Evolutionary conservation across 1,139 yeast genomes (phyloP), one percentile per base, ranked within the genome.

Genomic region (Debaryomyces sp.): DNA sequence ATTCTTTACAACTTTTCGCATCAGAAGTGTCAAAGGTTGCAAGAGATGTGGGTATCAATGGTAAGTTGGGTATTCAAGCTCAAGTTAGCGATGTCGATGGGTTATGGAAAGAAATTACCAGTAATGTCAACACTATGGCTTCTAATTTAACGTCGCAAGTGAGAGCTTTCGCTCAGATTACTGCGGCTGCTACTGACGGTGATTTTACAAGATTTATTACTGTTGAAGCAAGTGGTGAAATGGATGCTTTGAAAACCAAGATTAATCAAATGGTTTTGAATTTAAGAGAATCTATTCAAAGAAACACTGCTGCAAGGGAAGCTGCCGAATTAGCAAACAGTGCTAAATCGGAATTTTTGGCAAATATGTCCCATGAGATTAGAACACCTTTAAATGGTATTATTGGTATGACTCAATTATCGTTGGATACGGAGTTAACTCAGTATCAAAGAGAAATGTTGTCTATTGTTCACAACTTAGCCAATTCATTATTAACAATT

Each of bases 101-200:
- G 5, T 73, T 89, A 52, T 89, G 96, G 96, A 89, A 87, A 62
- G 96, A 89, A 63, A 89, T 89, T 61, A 89, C 96, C 30, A 87
- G 95, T n/a, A 89, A 89, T 68, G 96, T 89, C 56, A 89, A 89
- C 64, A 89, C 95, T 26, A 89, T 89, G 96, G 96, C 96, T 47
- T 85, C 94, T 22, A 89, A 89, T 64, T 81, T 89, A 64, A 89
- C 96, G 0, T 86, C 96, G 1, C 96, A 89, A 71, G 96, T 89
- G 62, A 83, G 96, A 70, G 96, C 96, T 0, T 89, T 89, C 72
- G 96, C 96, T 38, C 96, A 89, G 64, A 89, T 89, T 60, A 89
- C 96, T 0, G 96, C 95, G 24, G 95, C 96, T 33, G 96, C 96
- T 4, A 89, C 96, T 1, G 96, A 89, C 70, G 96, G 96, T 64